These are phyloP conservation scores for Ogataea nitratoaversa DNA, from an alignment of 805 yeast species.

Conservation along the genomic window DNA sequence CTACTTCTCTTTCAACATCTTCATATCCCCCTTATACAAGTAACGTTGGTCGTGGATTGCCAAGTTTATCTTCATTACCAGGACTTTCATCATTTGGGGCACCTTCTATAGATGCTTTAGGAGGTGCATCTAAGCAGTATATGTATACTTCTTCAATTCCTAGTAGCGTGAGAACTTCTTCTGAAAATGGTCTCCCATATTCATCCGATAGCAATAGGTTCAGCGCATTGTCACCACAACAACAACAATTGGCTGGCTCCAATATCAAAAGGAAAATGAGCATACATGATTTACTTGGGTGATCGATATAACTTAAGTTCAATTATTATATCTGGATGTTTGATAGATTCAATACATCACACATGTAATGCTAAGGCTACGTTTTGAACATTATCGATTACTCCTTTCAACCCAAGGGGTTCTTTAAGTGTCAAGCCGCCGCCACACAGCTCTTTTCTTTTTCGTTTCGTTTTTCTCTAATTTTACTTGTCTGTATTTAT, in stretches of 20 bases:
- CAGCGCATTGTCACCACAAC: not conserved
- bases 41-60: not conserved
- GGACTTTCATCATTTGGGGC: not conserved
- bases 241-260: not conserved
- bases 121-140: not conserved
- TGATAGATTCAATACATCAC: too few relatives aligned
- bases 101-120: too few relatives aligned
- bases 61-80: not conserved
- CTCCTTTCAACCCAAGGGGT: too few relatives aligned
- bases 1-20: not conserved
- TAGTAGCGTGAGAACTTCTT: not conserved
- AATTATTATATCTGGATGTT: too few relatives aligned
- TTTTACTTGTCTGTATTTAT: too few relatives aligned
- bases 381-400: too few relatives aligned
- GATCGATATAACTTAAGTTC: too few relatives aligned
- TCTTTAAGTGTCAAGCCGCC: too few relatives aligned
- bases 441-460: too few relatives aligned
- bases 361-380: too few relatives aligned
- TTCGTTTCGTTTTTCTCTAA: too few relatives aligned
- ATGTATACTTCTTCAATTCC: not conserved
- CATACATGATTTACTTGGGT: constrained; percentile 17
- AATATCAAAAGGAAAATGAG: constrained; percentile 22
- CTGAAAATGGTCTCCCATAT: too few relatives aligned
- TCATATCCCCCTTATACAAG: not conserved
- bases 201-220: not conserved